Evolutionary conservation across 305 asterid species (phyloP).

Genomic region (Fraxinus platypoda): DNA sequence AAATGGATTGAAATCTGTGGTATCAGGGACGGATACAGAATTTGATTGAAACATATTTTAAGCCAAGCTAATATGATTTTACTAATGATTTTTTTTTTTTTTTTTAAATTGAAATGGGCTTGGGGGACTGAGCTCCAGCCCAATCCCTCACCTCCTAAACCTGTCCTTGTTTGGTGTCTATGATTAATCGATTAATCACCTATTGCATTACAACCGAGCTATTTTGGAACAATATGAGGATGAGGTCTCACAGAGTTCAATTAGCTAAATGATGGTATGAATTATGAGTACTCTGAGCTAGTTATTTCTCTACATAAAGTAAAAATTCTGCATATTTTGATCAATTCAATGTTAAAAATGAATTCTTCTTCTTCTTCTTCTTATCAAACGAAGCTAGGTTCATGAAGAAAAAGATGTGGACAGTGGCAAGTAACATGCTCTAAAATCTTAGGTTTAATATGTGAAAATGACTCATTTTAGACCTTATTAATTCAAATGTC

Average conservation of each 20-base stretch:
- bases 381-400: background rate
- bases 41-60: no score
- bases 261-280: background rate
- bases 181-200: background rate
- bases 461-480: conserved; percentile 4
- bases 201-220: background rate
- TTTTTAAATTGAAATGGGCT: no score
- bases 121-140: background rate
- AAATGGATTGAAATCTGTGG: background rate
- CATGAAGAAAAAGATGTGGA: background rate
- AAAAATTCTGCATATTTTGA: background rate
- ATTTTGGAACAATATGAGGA: background rate
- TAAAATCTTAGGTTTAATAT: background rate
- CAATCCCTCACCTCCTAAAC: background rate
- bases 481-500: background rate
- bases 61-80: no score
- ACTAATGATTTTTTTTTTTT: no score
- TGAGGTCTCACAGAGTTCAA: background rate
- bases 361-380: background rate
- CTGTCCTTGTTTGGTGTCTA: background rate
- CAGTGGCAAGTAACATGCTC: background rate
- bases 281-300: background rate
- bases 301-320: background rate
- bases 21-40: no score
- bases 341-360: background rate